A percentile compares a stretch with the other conserved stretches of the same genome.
Conservation (phyloP, 2,329 filamentous ascomycete species). For the Exophiala aquamarina region DNA sequence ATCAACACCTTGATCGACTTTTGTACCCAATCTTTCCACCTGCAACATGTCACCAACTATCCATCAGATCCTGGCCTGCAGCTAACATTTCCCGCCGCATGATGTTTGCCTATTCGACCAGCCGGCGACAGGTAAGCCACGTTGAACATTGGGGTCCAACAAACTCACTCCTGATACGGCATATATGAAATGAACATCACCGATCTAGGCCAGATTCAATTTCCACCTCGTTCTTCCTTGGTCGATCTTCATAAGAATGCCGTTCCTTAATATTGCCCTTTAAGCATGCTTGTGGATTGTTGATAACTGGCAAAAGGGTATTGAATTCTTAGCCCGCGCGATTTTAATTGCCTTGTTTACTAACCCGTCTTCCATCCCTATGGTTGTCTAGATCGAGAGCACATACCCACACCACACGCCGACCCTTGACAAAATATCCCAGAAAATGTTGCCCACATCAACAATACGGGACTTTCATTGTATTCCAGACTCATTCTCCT, state of each 20-base stretch:
- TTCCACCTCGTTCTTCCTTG: slow-evolving; percentile 2
- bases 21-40: neutral
- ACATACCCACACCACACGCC: slow-evolving; percentile 1
- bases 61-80: neutral
- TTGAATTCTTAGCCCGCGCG: neutral
- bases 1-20: neutral
- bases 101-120: slow-evolving; percentile 1
- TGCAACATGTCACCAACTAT: neutral
- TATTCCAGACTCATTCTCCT: slow-evolving; percentile 1
- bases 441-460: slow-evolving; percentile 6
- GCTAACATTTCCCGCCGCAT: neutral
- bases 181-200: neutral
- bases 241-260: too few relatives aligned
- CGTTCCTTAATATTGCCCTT: too few relatives aligned
- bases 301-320: neutral
- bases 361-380: neutral
- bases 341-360: neutral
- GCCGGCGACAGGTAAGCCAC: neutral
- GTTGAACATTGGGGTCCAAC: neutral
- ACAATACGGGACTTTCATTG: neutral
- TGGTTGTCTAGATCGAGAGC: neutral
- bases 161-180: neutral
- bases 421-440: slow-evolving; percentile 6
- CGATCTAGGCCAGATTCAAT: neutral
- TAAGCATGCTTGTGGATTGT: too few relatives aligned